These are phyloP conservation scores for Laburnicola sp. DNA, from an alignment of 2,329 filamentous ascomycete genomes.

Conservation along the genomic window DNA sequence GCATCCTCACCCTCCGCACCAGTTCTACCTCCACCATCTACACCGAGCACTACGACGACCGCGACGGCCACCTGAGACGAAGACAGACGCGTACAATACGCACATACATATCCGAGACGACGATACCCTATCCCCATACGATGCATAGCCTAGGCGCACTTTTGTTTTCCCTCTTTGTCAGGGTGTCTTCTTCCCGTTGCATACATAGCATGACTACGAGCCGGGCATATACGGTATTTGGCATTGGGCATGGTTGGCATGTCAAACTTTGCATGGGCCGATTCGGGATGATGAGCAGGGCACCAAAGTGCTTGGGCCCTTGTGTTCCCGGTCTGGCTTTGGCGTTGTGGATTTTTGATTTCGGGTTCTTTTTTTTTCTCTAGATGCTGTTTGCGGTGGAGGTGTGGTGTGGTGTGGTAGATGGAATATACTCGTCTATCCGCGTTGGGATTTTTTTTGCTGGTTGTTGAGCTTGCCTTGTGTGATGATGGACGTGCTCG, in stretches of 20 bases:
- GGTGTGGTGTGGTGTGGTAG: background rate
- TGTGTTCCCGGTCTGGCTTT: constrained; percentile 26
- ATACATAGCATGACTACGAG: constrained; percentile 40
- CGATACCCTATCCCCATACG: constrained; percentile 20
- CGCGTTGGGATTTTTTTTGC: background rate
- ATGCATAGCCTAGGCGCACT: constrained; percentile 35
- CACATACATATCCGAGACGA: constrained; percentile 8
- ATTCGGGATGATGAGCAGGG: constrained; percentile 23
- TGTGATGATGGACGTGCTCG: no score
- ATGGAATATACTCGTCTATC: background rate
- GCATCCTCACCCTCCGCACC: no score
- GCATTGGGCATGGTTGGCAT: constrained; percentile 25
- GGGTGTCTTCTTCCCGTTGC: constrained; percentile 23
- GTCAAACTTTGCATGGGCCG: constrained; percentile 24
- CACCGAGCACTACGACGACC: background rate
- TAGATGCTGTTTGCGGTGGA: background rate
- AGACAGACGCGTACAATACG: constrained; percentile 1
- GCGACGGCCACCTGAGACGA: constrained; percentile 8
- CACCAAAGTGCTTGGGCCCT: constrained; percentile 47
- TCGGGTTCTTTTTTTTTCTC: background rate
- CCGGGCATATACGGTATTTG: constrained; percentile 27
- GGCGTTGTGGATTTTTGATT: constrained; percentile 27
- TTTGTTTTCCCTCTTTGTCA: constrained; percentile 18
- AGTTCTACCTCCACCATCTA: no score
- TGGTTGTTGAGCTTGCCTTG: no score